Percentiles rank a stretch among this genome's conserved stretches.
Evolutionary conservation across 2,329 filamentous ascomycete genomes (phyloP).

Genomic region (Colletotrichum zoysiae): DNA sequence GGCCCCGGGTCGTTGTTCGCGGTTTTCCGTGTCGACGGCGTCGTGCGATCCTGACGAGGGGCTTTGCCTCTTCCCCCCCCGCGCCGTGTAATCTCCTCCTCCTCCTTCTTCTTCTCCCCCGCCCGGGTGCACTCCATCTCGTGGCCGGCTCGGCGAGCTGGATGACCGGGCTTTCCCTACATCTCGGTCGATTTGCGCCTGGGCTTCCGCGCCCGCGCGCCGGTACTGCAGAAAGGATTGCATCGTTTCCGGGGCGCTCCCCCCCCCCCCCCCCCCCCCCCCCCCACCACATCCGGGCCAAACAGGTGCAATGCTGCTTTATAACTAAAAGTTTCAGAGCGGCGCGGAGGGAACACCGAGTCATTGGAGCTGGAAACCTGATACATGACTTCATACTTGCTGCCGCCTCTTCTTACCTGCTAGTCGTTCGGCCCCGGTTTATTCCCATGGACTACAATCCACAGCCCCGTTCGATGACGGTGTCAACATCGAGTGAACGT

Average conservation of each 20-base stretch:
- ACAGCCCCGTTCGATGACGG: neutral
- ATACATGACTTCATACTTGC: slow-evolving; percentile 13
- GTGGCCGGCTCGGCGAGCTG: neutral
- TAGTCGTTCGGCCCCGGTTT: neutral
- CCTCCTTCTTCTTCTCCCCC: neutral
- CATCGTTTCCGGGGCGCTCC: slow-evolving; percentile 16
- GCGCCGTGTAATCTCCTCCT: neutral
- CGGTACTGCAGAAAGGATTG: slow-evolving; percentile 30
- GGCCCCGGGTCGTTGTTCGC: neutral
- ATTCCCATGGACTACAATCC: neutral
- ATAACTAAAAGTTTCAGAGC: neutral
- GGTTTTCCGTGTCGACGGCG: neutral
- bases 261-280: too few relatives aligned
- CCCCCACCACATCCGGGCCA: too few relatives aligned
- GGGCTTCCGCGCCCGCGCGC: slow-evolving; percentile 26
- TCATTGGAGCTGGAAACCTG: slow-evolving; percentile 6
- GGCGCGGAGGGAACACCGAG: slow-evolving; percentile 11
- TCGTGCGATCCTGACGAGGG: neutral
- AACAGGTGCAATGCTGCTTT: neutral
- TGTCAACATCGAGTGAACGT: neutral
- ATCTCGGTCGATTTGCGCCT: slow-evolving; percentile 35
- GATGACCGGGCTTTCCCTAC: neutral
- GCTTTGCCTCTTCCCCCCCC: neutral
- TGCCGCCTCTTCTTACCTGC: neutral
- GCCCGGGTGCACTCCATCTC: neutral